These are phyloP conservation scores for Globisporangium nagaii DNA, from an alignment of 352 stramenopile genomes.

Conservation along the genomic window DNA sequence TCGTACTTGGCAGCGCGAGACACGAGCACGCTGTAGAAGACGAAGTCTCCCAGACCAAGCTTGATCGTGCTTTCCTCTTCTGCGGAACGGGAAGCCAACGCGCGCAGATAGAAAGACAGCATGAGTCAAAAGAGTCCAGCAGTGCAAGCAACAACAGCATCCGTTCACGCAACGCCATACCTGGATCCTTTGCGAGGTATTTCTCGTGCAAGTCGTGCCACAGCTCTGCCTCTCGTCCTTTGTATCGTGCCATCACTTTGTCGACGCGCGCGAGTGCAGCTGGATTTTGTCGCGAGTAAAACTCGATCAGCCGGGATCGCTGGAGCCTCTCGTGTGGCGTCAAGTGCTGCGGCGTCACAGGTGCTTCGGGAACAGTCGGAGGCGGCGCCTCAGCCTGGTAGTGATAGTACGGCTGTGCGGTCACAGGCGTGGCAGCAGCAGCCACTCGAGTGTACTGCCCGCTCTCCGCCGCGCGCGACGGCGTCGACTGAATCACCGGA, in stretches of 20 bases:
- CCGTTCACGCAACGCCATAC: constrained; percentile 13
- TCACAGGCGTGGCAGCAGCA: constrained; percentile 3
- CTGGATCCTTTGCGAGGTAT: constrained; percentile 54
- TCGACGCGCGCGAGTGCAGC: constrained; percentile 55
- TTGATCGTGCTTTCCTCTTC: constrained; percentile 88
- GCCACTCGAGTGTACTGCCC: constrained; percentile 1
- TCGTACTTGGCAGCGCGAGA: constrained; percentile 94
- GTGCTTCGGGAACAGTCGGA: not conserved
- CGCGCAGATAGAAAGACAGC: not conserved
- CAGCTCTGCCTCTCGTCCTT: constrained; percentile 60
- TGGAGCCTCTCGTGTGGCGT: constrained; percentile 34
- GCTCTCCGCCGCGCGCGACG: constrained; percentile 7
- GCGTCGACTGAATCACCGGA: constrained; percentile 14
- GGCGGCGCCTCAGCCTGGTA: constrained; percentile 40
- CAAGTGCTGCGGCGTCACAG: constrained; percentile 44
- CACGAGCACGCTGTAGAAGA: constrained; percentile 99
- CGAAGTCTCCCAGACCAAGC: constrained; percentile 97
- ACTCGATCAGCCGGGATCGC: constrained; percentile 42
- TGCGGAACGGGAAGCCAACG: constrained; percentile 11
- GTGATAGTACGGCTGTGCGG: constrained; percentile 65
- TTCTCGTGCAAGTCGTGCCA: constrained; percentile 77
- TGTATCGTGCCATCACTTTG: constrained; percentile 71
- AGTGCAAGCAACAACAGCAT: not conserved
- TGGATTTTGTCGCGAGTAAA: constrained; percentile 72
- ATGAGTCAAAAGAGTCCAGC: not conserved